Base-by-base conservation (phyloP, 2,329 filamentous ascomycete genomes). In the Xylaria sp. region DNA sequence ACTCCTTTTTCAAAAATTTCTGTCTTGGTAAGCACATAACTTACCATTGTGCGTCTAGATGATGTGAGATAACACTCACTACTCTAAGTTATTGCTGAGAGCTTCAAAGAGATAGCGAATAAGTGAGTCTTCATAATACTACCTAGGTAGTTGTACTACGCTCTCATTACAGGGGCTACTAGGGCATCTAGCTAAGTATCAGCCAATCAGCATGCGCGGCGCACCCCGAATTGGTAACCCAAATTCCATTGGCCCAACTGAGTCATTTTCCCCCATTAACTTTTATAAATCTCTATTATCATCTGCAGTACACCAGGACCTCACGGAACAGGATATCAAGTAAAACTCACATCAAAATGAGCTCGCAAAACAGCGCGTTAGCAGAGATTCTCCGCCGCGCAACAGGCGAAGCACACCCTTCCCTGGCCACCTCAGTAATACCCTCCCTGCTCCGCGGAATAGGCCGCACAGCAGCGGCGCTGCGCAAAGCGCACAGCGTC, bases 371-470 rank as follows among this genome's bases (percentile, higher is more conserved):
- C 20, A 23, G 59, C 44, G 31, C 37, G 10, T 57, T 70, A 28
- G n/a, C 39, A 12, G 56, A 23, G n/a, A 39, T 25, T 51, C 64
- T 72, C 6, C 37, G 54, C 55, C 52, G 37, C 18, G 70, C 70
- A 2, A 67, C 69, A 23, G 71, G 69, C 7, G 52, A 56, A n/a
- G 37, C 61, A 3, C 55, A 76, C 63, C 57, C 60, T 1, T 75
- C 77, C 1, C 81, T 88, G 0, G 75, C 80, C 39, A 75, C 73
- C 1, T 84, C 83, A 0, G 82, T 89, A 4, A 76, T 89, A 2
- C 87, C 87, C 0, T 76, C 80, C 0, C 80, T 89, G 0, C 78
- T 89, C 48, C 74, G 78, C 34, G 79, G 81, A 71, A 78, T 89
- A 60, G 77, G 82, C 15, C 78, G 79, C 9, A 84, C 88, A 58